Evolutionary conservation across 2,329 filamentous ascomycete species (phyloP), one percentile per base, ranked within the genome.

Genomic region (Annulohypoxylon truncatum): DNA sequence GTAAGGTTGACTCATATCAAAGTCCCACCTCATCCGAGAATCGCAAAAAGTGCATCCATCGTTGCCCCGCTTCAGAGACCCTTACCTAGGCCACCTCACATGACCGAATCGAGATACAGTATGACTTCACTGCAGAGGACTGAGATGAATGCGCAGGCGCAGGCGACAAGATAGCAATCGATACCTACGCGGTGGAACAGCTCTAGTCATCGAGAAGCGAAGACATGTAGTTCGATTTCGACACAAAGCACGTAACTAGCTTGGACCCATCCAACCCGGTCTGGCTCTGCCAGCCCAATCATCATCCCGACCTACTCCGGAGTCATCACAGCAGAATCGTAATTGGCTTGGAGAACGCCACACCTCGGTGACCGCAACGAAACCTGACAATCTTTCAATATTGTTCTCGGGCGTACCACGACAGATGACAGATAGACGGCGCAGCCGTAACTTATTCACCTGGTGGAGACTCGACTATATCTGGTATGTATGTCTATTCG

Each of bases 21-120:
- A 69, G 66, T 69, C 66, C 66, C 56, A 69, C 66, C 64, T 64
- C 66, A 56, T 61, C 66, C 66, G 66, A 66, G 57, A 67, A 67
- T 53, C 60, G 60, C 64, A 60, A 44, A 67, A 28, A 24, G 22
- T 38, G 50, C 22, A 50, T 53, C 50, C 56, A 59, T 64, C 56
- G 53, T 18, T 67, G 60, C 67, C 67, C 67, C 67, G 64, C 67
- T 69, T 57, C 47, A 44, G 28, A 51, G 28, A 58, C 58, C 51
- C 53, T 59, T 61, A 47, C 52, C 48, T 48, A 42, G 38, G 44
- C 31, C 51, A 56, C 44, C 59, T 54, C 61, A 61, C 61, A 65
- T 68, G 65, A 68, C 61, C 50, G 47, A 55, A 58, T 53, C 31
- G 22, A 51, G 33, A 54, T 59, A 44, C 38, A 8, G 38, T 42